Conservation (phyloP, 2,329 filamentous ascomycete genomes). For the Ciborinia camelliae region DNA sequence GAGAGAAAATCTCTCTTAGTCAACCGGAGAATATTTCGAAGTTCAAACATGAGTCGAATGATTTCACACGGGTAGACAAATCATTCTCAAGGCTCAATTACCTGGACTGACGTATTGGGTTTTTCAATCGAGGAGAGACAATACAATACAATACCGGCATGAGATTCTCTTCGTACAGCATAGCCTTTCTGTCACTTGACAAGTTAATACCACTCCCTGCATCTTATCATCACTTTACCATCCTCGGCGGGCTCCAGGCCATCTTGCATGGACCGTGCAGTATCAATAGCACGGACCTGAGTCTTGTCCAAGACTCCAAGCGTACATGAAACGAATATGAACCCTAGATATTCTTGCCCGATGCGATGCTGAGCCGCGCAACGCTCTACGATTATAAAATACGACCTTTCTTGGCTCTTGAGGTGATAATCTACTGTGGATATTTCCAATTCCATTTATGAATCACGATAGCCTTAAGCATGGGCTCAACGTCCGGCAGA, state of each 20-base stretch:
- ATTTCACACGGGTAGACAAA: not conserved
- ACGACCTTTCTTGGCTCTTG: not conserved
- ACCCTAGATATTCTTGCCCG: not conserved
- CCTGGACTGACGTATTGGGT: not conserved
- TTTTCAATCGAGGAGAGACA: not conserved
- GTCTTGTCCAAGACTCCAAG: conserved; percentile 17
- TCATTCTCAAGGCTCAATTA: not conserved
- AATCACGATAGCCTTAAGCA: not conserved
- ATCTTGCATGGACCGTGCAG: conserved; percentile 15
- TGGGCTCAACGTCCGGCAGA: not conserved
- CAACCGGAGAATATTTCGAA: conserved; percentile 9
- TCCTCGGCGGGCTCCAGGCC: not conserved
- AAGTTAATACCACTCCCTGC: not conserved
- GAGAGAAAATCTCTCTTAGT: not conserved
- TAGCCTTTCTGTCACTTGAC: not conserved
- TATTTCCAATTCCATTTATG: not conserved
- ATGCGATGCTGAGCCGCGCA: not conserved
- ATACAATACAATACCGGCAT: not conserved
- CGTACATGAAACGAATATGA: conserved; percentile 6
- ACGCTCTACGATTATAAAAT: no score
- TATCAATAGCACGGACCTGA: not conserved
- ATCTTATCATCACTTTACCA: not conserved
- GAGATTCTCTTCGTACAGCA: not conserved
- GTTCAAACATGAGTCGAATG: not conserved
- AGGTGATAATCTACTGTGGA: not conserved